These are phyloP conservation scores for Spencermartinsiella ligniputridi DNA, from an alignment of 1,139 yeast species.

Conservation along the genomic window DNA sequence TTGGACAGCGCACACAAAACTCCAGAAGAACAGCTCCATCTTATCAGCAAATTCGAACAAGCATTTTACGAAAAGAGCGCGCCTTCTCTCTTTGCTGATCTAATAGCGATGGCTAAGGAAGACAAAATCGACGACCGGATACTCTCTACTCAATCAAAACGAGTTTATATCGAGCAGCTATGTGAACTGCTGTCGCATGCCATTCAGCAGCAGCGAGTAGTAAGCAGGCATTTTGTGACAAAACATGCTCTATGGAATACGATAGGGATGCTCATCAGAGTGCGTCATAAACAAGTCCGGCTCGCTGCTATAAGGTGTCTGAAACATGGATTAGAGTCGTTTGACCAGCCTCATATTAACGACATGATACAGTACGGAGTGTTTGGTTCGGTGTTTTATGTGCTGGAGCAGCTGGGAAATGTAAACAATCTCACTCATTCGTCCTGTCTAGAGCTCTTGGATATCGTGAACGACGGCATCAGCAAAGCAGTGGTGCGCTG, in stretches of 20 bases:
- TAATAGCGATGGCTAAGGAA: constrained; percentile 8
- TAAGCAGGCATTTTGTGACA: constrained; percentile 58
- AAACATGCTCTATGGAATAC: constrained; percentile 54
- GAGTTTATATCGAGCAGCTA: constrained; percentile 49
- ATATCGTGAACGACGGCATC: constrained; percentile 39
- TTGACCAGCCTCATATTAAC: constrained; percentile 57
- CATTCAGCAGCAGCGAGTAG: constrained; percentile 50
- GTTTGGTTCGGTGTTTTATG: constrained; percentile 46
- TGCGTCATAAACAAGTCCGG: constrained; percentile 46
- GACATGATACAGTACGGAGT: constrained; percentile 55
- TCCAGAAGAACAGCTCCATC: constrained; percentile 2
- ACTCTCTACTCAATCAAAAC: constrained; percentile 4
- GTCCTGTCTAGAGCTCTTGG: constrained; percentile 68
- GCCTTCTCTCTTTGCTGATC: constrained; percentile 19
- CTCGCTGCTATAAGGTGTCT: constrained; percentile 46
- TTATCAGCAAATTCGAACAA: constrained; percentile 11
- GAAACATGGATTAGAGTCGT: constrained; percentile 24
- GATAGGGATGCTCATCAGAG: constrained; percentile 43
- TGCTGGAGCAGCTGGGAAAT: constrained; percentile 45
- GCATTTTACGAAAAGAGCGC: constrained; percentile 23
- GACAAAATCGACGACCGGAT: neutral
- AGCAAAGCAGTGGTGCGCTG: constrained; percentile 16
- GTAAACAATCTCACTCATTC: constrained; percentile 68
- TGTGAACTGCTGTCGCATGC: constrained; percentile 70
- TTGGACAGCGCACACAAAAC: constrained; percentile 1